A percentile compares a stretch with the other conserved stretches of the same genome.
phyloP scores from a whole-genome alignment of 1,284 basidiomycete genomes.

The Ustilago vetiveriae region DNA sequence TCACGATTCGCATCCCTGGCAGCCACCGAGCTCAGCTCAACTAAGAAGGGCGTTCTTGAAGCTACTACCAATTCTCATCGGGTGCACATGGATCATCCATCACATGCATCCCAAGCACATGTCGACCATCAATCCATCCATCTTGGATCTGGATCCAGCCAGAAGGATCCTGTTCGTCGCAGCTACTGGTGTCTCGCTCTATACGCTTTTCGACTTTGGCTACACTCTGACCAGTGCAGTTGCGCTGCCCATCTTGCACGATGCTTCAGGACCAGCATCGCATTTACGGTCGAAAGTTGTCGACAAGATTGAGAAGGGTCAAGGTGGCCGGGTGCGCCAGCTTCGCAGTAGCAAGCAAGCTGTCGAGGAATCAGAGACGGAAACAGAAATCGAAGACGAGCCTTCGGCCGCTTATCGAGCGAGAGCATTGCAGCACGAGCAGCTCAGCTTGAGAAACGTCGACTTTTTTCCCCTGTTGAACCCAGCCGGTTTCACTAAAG shows the following conservation, averaged over 20 bases:
- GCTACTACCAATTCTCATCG: constrained; percentile 38
- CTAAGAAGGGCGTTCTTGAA: constrained; percentile 39
- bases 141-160: constrained; percentile 28
- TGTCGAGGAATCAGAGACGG: constrained; percentile 23
- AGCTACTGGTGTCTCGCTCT: constrained; percentile 47
- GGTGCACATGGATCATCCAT: constrained; percentile 29
- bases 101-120: constrained; percentile 32
- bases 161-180: constrained; percentile 39
- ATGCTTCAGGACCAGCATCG: constrained; percentile 4
- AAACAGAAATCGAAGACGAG: constrained; percentile 38
- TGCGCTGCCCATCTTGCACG: constrained; percentile 40
- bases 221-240: constrained; percentile 49
- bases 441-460: constrained; percentile 44
- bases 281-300: background rate
- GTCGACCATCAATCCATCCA: constrained; percentile 27
- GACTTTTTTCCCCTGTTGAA: constrained; percentile 56
- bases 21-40: constrained; percentile 42
- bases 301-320: background rate
- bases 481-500: constrained; percentile 35
- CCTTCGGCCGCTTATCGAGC: constrained; percentile 14
- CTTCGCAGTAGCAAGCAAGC: constrained; percentile 1
- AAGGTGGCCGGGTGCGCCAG: constrained; percentile 8
- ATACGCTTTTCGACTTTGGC: constrained; percentile 52
- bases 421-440: constrained; percentile 15
- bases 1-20: constrained; percentile 52